Evolutionary conservation across 179 eudicot genomes (phyloP).

Genomic region (Spinacia oleracea): DNA sequence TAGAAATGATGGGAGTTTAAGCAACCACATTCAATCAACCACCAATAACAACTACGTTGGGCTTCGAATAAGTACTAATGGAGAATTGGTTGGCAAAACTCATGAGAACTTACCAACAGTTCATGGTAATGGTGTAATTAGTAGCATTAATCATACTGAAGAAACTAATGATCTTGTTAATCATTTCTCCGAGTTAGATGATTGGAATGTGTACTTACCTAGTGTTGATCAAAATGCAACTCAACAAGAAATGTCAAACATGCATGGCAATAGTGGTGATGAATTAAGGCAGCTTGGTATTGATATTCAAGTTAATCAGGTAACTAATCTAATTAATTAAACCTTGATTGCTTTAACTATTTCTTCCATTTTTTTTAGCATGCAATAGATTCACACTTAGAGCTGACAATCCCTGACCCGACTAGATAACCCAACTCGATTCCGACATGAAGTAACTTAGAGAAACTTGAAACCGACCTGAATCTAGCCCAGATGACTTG

Average conservation of each 20-base stretch:
- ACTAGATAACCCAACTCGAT: too few species aligned
- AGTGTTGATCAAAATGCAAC: not conserved
- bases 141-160: not conserved
- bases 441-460: too few species aligned
- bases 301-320: constrained; percentile 19
- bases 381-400: not conserved
- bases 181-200: constrained; percentile 1
- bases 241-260: constrained; percentile 16
- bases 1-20: not conserved
- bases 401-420: too few species aligned
- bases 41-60: constrained; percentile 31
- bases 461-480: too few species aligned
- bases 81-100: constrained; percentile 22
- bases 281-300: constrained; percentile 12
- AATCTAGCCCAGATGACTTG: too few species aligned
- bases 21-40: not conserved
- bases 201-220: not conserved
- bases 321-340: not conserved
- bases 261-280: not conserved
- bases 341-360: not conserved
- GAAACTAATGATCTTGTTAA: not conserved
- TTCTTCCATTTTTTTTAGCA: not conserved
- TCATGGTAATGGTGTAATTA: not conserved
- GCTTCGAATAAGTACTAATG: constrained; percentile 21
- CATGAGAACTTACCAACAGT: not conserved